Base-by-base conservation (phyloP, 2,329 filamentous ascomycete species). In the Tetracladium maxilliforme region DNA sequence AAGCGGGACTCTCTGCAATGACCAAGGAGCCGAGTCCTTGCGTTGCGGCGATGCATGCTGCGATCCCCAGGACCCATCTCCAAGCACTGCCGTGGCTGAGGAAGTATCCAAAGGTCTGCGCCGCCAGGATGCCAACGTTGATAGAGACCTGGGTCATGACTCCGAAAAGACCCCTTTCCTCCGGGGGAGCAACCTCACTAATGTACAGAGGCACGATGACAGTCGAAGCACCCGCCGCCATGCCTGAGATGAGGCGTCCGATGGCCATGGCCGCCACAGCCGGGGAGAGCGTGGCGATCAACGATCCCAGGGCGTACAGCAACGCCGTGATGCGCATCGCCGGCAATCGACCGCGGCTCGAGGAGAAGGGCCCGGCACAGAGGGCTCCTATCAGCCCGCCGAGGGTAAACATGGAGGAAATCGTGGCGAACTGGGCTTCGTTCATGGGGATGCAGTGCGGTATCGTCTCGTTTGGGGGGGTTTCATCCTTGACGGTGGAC, bases 191-290 rank as follows among this genome's bases (percentile, higher is more conserved):
- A 14, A 94, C 68, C 50, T 98, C 90, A 22, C 83, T 86, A 38
- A 98, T 83, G 56, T 92, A 98, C 12, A 98, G 69, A 1, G 90
- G 90, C 4, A 92, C 84, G 18, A 94, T 81, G 12, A 98, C 90
- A 4, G 90, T 87, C 2, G 84, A 71, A 3, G 84, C 82, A 13
- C 90, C 90, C 6, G 84, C 84, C 6, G 81, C 86, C 3, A 92
- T 46, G 8, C 90, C 90, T 7, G 80, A 76, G 10, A 95, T 45
- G 13, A 93, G 57, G 13, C 90, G 68, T 5, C 87, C 90, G 10
- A 80, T 33, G 1, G 69, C 66, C 50, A 98, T 60, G 16, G 78
- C 45, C 4, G 62, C 50, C 11, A 92, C 75, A 19, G 64, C 70
- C 4, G 61, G 55, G 1, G 86, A 69, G 6, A 86, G 41, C 0